Base-by-base conservation (phyloP, 805 yeast species). In the Schizosaccharomyces octosporus region DNA sequence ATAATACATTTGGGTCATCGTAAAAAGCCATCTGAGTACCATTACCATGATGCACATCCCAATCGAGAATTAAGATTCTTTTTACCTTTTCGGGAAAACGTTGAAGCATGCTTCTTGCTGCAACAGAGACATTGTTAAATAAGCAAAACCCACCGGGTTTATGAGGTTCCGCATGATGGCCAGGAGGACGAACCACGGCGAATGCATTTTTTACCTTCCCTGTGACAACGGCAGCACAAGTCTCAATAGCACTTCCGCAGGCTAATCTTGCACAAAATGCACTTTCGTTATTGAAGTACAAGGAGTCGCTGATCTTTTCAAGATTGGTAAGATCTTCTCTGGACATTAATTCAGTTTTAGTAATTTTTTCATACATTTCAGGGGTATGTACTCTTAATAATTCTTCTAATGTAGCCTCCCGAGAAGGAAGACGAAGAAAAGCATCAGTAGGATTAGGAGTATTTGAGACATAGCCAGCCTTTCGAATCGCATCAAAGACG, bases 11-110 rank as follows among this genome's bases (percentile, higher is more conserved):
- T 32, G 95, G 95, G 69, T 93, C 96, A 65, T 86, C 79, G 66
- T 80, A 80, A 66, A 93, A 93, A 1, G 95, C 87, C 69, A 85
- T 84, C 71, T 93, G 98, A 0, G 99, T 93, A 48, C 99, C 99
- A 71, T 93, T 93, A 31, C 99, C 99, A 71, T 93, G 99, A 72
- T 93, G 99, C 59, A 93, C 88, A 72, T 93, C 99, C 99, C 99
- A 93, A 71, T 93, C 99, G 27, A 89, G 68, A 63, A 93, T 82
- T 62, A 87, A 80, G 48, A 93, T 86, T 66, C 79, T 79, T 64
- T 95, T 76, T 5, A 90, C 95, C 27, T 51, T 21, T 67, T 90
- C 97, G 0, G 97, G 95, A 70, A 87, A 90, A 62, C 79, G 76
- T 66, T 82, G 82, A 62, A 93, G 73, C 64, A 89, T 84, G 63